Evolutionary conservation across 225 moss, liverwort and hornwort species (phyloP).

Genomic region (Polytrichum formosum): DNA sequence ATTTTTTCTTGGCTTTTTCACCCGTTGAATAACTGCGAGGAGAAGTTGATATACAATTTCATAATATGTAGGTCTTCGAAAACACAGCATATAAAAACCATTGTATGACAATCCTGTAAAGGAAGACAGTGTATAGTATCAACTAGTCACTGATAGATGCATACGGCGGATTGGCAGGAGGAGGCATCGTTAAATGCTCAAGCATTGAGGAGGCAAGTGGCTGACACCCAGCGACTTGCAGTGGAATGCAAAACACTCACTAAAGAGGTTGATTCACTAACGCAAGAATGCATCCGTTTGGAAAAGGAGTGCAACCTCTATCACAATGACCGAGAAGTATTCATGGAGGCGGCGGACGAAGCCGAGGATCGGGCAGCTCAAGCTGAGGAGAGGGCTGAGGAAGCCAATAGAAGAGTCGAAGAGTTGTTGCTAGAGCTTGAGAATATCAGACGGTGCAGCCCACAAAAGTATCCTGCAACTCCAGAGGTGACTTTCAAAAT

Average conservation of each 20-base stretch:
- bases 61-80: too few relatives aligned
- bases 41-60: too few relatives aligned
- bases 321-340: constrained; percentile 87
- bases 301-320: constrained; percentile 80
- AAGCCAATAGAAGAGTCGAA: constrained; percentile 54
- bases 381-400: constrained; percentile 70
- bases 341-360: constrained; percentile 93
- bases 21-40: too few relatives aligned
- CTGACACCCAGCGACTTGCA: constrained; percentile 74
- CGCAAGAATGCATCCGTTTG: constrained; percentile 71
- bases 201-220: constrained; percentile 79
- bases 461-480: constrained; percentile 34
- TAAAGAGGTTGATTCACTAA: constrained; percentile 64
- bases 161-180: constrained; percentile 38
- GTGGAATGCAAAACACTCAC: constrained; percentile 73
- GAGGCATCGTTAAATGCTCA: constrained; percentile 82
- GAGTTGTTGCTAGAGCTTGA: constrained; percentile 58
- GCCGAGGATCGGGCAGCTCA: constrained; percentile 89
- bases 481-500: constrained; percentile 37
- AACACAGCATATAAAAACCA: too few relatives aligned
- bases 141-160: neutral
- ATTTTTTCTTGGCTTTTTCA: too few relatives aligned
- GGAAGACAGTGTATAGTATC: neutral
- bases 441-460: constrained; percentile 38
- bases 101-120: neutral